Conservation (phyloP, 2,329 filamentous ascomycete species). For the Clonostachys byssicola region DNA sequence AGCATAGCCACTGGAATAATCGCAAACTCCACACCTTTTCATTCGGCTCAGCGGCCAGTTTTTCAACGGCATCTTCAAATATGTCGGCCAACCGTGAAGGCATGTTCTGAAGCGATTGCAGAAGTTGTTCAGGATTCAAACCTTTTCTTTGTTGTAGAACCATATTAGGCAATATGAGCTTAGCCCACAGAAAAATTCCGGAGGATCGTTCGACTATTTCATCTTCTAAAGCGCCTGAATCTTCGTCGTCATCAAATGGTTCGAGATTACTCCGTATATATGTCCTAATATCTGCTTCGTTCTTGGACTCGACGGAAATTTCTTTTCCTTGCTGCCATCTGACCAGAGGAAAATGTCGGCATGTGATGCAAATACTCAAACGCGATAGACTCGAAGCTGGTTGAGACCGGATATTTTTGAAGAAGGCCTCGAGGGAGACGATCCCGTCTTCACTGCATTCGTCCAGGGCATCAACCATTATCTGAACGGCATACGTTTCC, state of each 20-base stretch:
- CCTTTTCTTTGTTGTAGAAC: background rate
- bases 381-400: background rate
- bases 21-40: too few species aligned
- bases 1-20: too few species aligned
- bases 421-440: background rate
- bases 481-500: background rate
- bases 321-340: background rate
- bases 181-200: background rate
- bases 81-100: too few species aligned
- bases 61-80: too few species aligned
- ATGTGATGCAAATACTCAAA: background rate
- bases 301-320: background rate
- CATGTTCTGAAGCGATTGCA: too few species aligned
- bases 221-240: background rate
- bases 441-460: background rate
- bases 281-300: background rate
- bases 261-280: background rate
- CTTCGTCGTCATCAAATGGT: background rate
- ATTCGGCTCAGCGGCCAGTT: too few species aligned
- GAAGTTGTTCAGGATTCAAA: too few species aligned
- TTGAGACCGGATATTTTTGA: too few species aligned
- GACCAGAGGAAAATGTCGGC: background rate
- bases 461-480: background rate
- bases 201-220: background rate
- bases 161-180: background rate